A percentile compares a stretch with the other conserved stretches of the same genome.
phyloP scores from a whole-genome alignment of 768 basidiomycete species.

The Termitomyces sp. region DNA sequence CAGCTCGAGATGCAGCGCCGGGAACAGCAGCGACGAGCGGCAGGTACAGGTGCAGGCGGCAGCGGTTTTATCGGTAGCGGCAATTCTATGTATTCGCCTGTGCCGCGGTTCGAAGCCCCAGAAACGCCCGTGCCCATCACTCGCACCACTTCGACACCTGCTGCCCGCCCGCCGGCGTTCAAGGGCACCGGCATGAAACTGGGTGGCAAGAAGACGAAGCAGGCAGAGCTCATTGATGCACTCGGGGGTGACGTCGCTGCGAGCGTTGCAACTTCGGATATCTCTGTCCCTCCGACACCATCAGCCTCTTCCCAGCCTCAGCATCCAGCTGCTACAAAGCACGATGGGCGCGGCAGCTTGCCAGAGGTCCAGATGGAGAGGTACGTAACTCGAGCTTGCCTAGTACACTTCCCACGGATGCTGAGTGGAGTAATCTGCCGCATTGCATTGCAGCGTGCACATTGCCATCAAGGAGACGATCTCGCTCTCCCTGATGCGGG shows the following conservation, averaged over 20 bases:
- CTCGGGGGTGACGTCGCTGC: constrained; percentile 74
- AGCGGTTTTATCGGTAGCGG: constrained; percentile 65
- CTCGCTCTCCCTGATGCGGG: constrained; percentile 75
- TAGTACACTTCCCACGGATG: not conserved
- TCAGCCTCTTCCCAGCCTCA: constrained; percentile 34
- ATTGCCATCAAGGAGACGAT: constrained; percentile 80
- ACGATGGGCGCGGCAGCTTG: constrained; percentile 54
- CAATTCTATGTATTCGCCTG: constrained; percentile 62
- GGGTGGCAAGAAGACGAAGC: constrained; percentile 86
- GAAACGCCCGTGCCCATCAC: constrained; percentile 37
- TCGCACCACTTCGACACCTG: constrained; percentile 36
- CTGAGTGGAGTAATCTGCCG: not conserved
- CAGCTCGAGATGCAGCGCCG: constrained; percentile 97
- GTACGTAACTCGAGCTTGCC: constrained; percentile 31
- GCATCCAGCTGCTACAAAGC: constrained; percentile 37
- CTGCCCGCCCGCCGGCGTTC: constrained; percentile 73
- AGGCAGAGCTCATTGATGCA: constrained; percentile 83
- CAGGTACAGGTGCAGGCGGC: constrained; percentile 39
- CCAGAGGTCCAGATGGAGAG: constrained; percentile 75
- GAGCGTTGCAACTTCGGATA: constrained; percentile 29
- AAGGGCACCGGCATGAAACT: constrained; percentile 96
- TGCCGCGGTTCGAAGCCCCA: constrained; percentile 68
- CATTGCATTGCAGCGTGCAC: constrained; percentile 61
- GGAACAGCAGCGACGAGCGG: constrained; percentile 82
- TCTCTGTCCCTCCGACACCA: constrained; percentile 48